Base-by-base conservation (phyloP, 129 eudicot species). In the Artemisia tridentata region DNA sequence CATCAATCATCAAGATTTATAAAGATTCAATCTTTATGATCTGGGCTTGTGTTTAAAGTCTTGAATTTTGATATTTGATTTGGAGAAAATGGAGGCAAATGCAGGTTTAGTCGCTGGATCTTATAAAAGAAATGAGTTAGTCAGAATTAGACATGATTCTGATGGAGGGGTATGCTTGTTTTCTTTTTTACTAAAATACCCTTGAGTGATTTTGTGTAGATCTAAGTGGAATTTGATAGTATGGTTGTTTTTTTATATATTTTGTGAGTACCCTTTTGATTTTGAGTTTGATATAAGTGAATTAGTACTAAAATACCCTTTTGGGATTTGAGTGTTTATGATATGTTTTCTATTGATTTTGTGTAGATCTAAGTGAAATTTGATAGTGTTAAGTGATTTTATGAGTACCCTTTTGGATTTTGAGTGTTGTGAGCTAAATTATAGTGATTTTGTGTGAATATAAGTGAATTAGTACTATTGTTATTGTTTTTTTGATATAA, bases 31-130 rank as follows among this genome's bases (percentile, higher is more conserved):
- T 48, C 45, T 50, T 38, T 41, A 53, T 10, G 45, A 19, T 56
- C 57, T 43, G 46, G 49, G 25, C 46, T 15, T 41, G 19, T 63
- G 14, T 25, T 12, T 16, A 20, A 52, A 20, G 27, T 56, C 50
- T 14, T 31, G 5, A 14, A 66, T 57, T 70, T 71, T 65, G 63
- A 53, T 70, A 46, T 60, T 61, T 59, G 0, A 51, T 55, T 21
- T 9, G 55, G 21, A 60, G 72, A 70, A 27, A 90, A 38, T 90
- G 96, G 91, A 90, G 78, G 87, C 95, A 52, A 85, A 67, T 76
- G 86, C 81, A 41, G 96, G 96, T 16, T 67, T 90, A 81, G 97
- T 90, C 47, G 97, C 97, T 75, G 97, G 97, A 90, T 90, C 95
- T 7, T 83, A 90, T 79, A 84, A 84, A 54, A 82, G 86, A 74